Base-by-base conservation (phyloP, 2,329 filamentous ascomycete species). In the Shiraia sp. region DNA sequence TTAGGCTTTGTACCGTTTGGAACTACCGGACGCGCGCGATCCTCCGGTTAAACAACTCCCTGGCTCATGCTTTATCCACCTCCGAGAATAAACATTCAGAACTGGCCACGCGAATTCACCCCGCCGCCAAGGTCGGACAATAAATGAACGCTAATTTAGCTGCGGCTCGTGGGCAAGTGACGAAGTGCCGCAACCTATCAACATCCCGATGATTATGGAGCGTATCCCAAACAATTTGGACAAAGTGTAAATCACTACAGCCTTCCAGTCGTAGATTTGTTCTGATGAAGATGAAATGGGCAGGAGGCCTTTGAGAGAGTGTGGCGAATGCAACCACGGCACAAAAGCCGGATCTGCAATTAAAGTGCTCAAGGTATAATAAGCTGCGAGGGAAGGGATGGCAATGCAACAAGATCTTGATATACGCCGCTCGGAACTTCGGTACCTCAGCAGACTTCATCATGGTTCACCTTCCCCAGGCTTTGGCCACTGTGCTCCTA, bases 401-500 rank as follows among this genome's bases (percentile, higher is more conserved):
- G 16, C 40, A 14, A 26, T 23, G 10, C 15, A 32, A 26, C 34
- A 32, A 14, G 15, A 32, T 22, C 8, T 37, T 36, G 23, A 19
- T 36, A 22, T 33, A 36, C 36, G 12, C 13, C 15, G 19, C 37
- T 10, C 23, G 40, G 28, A 49, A 25, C 14, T 27, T 14, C 13
- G 25, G 24, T n/a, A 23, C 17, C 16, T 32, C 19, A 10, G 12
- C 10, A 33, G 4, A 23, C 27, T 14, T 54, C 51, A 53, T 32
- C 17, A 65, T 66, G 61, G 62, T 66, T 45, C 55, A 60, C 12
- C 33, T 65, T 22, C 44, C 55, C 4, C 57, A 61, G 22, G 51
- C 55, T 42, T 27, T 65, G 28, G 31, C 51, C 17, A 49, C 55
- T 33, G 42, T 47, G 9, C 51, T 66, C 47, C 36, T 63, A 40